Evolutionary conservation across 768 basidiomycete genomes (phyloP), one percentile per base, ranked within the genome.

Genomic region (Trametes elegans): DNA sequence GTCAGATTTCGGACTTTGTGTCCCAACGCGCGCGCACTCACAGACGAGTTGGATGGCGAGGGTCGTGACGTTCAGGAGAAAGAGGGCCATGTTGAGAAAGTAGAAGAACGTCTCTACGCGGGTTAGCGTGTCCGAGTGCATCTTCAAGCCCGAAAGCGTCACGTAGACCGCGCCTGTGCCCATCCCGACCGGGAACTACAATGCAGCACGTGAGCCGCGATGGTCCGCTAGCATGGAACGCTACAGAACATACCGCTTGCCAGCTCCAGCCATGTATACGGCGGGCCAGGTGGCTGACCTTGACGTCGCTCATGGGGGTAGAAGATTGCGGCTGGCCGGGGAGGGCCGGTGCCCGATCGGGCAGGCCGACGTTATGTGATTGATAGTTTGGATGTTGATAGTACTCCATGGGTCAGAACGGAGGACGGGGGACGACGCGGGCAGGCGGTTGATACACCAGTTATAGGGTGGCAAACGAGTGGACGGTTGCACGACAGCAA

Each of bases 241-340:
- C n/a, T n/a, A n/a, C 29, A 32, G 36, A 11, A 70, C 76, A 28
- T 61, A 79, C 77, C 49, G 76, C 76, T 64, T 79, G 76, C 77
- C 78, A 78, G 35, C 74, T 71, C 77, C 77, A 78, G 40, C 77
- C 75, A 64, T 79, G 77, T 40, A 79, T 75, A n/a, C 77, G 70
- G 28, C 74, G 64, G 14, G 74, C 74, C 19, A 77, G 60, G 13
- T 64, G 35, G 57, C 70, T 71, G 42, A 72, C 75, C 23, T 63
- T 35, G 40, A 51, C 31, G 31, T 47, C 40, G 2, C 32, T 21
- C 45, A 1, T 24, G 19, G 38, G 27, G 21, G 21, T 9, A 24
- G 31, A 10, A 24, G 18, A 18, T 14, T 13, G 36, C 28, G 21
- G 48, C 14, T 31, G 42, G 26, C 26, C 36, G 16, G 19, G 29